phyloP scores from a whole-genome alignment of 2,329 filamentous ascomycete species.

The Coniosporium tulheliwenetii region DNA sequence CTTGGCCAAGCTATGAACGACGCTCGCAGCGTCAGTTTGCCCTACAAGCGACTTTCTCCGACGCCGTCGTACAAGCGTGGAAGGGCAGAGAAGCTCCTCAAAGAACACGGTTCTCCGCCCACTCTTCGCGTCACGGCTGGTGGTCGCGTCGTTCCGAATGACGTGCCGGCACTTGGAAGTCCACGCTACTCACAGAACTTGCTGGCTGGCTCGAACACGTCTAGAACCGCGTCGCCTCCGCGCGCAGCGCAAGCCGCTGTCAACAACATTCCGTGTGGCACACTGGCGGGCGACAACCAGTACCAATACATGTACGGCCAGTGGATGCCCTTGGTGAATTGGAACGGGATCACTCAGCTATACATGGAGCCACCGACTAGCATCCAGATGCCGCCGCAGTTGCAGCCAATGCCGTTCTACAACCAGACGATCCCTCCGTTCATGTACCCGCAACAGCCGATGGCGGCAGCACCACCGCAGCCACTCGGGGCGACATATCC shows the following conservation, averaged over 20 bases:
- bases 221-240: too few relatives aligned
- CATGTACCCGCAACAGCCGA: not conserved
- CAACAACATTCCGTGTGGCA: too few relatives aligned
- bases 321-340: constrained; percentile 15
- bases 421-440: too few relatives aligned
- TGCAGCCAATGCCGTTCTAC: too few relatives aligned
- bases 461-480: constrained; percentile 6
- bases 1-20: too few relatives aligned
- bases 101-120: constrained; percentile 34
- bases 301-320: constrained; percentile 21
- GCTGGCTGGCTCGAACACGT: too few relatives aligned
- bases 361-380: constrained; percentile 9
- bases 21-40: too few relatives aligned
- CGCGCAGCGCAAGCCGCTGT: too few relatives aligned
- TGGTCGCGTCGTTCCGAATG: constrained; percentile 35
- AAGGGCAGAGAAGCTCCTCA: constrained; percentile 32
- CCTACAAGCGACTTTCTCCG: constrained; percentile 21
- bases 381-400: too few relatives aligned
- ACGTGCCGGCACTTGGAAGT: constrained; percentile 21
- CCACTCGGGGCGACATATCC: too few relatives aligned
- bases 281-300: constrained; percentile 12
- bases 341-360: constrained; percentile 16
- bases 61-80: constrained; percentile 34
- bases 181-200: constrained; percentile 16
- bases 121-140: constrained; percentile 35